phyloP scores from a whole-genome alignment of 306 rosid species.

The Castanopsis chinensis region DNA sequence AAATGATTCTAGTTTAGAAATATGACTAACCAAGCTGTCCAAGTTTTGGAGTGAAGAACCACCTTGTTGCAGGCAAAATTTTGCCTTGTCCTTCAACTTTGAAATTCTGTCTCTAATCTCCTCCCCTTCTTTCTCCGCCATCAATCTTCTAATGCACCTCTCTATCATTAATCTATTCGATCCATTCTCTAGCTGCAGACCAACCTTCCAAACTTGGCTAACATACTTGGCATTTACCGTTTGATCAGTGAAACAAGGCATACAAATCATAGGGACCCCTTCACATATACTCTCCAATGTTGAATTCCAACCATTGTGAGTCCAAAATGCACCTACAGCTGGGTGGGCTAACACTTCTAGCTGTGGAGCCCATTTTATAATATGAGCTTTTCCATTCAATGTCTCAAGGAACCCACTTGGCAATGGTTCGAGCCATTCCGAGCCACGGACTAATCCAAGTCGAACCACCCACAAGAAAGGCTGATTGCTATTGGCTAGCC shows the following conservation, averaged over 20 bases:
- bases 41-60: constrained; percentile 21
- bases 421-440: constrained; percentile 49
- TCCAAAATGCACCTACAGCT: constrained; percentile 61
- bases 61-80: constrained; percentile 16
- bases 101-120: constrained; percentile 40
- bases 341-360: constrained; percentile 54
- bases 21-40: constrained; percentile 19
- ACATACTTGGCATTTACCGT: constrained; percentile 52
- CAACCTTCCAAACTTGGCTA: constrained; percentile 52
- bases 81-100: constrained; percentile 41
- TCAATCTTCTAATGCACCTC: constrained; percentile 30
- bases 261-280: constrained; percentile 70
- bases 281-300: constrained; percentile 58
- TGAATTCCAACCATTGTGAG: constrained; percentile 71
- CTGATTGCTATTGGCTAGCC: constrained; percentile 49
- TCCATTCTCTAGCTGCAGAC: constrained; percentile 36
- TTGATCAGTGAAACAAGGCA: constrained; percentile 56
- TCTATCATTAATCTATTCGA: constrained; percentile 49
- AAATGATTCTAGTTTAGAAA: neutral
- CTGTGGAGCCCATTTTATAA: constrained; percentile 79
- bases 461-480: constrained; percentile 70
- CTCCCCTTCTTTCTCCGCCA: constrained; percentile 43
- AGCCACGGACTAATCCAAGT: constrained; percentile 44
- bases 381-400: constrained; percentile 40
- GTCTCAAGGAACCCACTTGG: constrained; percentile 42